Percentiles rank a stretch among this genome's conserved stretches.
These are phyloP conservation scores for Sarocladium oryzae DNA, from an alignment of 2,329 filamentous ascomycete species.

Conservation along the genomic window DNA sequence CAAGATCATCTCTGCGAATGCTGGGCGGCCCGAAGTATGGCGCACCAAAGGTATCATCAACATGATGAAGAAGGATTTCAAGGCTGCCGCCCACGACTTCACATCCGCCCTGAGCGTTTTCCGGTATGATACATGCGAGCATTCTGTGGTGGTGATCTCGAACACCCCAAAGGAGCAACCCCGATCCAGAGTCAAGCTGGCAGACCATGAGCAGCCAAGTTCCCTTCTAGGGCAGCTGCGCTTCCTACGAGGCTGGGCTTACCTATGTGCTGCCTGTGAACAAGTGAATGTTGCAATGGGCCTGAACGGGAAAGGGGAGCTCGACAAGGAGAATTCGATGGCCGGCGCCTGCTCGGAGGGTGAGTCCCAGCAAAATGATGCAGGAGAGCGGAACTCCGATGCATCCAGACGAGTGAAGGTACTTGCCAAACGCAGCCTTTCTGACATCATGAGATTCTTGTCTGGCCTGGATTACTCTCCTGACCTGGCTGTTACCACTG, in stretches of 20 bases:
- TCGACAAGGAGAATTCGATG: no score
- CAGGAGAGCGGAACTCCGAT: conserved; percentile 12
- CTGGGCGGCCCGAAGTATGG: conserved; percentile 60
- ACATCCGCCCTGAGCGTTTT: conserved; percentile 56
- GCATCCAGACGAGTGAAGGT: conserved; percentile 61
- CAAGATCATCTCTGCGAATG: conserved; percentile 58
- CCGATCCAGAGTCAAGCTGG: conserved; percentile 14
- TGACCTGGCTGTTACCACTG: conserved; percentile 53
- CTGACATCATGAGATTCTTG: conserved; percentile 68
- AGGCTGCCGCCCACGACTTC: conserved; percentile 63
- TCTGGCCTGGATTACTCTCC: conserved; percentile 74
- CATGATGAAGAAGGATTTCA: conserved; percentile 68
- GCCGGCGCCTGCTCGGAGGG: not conserved
- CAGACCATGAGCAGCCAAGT: conserved; percentile 54
- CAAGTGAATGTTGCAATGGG: conserved; percentile 35
- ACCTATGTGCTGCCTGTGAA: conserved; percentile 65
- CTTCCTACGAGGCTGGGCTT: conserved; percentile 68
- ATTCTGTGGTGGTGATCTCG: conserved; percentile 17
- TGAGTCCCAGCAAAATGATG: not conserved
- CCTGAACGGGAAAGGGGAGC: not conserved
- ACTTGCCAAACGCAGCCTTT: conserved; percentile 68
- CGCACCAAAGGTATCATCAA: conserved; percentile 69
- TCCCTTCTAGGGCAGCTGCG: conserved; percentile 69
- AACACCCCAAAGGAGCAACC: not conserved
- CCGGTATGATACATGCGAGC: conserved; percentile 45